Conservation (phyloP, 2,329 filamentous ascomycete species). For the Fusarium illudens region DNA sequence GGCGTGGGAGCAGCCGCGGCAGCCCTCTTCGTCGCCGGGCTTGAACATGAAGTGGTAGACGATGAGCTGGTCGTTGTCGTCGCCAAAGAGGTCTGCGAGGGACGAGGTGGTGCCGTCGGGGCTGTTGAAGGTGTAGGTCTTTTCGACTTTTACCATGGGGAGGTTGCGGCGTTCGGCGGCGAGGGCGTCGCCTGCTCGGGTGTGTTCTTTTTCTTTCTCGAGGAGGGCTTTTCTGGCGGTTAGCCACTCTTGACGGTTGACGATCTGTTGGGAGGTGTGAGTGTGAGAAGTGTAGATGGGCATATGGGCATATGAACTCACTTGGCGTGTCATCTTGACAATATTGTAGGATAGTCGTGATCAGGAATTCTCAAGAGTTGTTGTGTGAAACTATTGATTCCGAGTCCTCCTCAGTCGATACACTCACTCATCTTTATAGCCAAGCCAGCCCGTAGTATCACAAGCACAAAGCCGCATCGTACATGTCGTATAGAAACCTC, state of each 20-base stretch:
- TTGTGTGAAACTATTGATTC: background rate
- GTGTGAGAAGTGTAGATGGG: background rate
- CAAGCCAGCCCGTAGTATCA: background rate
- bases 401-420: background rate
- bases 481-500: background rate
- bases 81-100: conserved; percentile 46
- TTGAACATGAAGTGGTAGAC: conserved; percentile 59
- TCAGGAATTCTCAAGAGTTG: background rate
- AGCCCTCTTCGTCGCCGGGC: conserved; percentile 47
- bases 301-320: background rate
- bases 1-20: conserved; percentile 50
- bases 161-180: conserved; percentile 47
- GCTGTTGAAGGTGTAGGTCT: conserved; percentile 48
- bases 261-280: conserved; percentile 35
- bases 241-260: conserved; percentile 48
- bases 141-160: conserved; percentile 51
- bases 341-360: background rate
- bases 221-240: conserved; percentile 46
- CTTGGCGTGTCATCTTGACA: background rate
- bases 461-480: background rate
- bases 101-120: conserved; percentile 37
- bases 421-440: conserved; percentile 2
- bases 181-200: conserved; percentile 43
- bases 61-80: conserved; percentile 48
- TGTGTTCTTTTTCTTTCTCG: conserved; percentile 48